These are phyloP conservation scores for Cladorrhinum sp. DNA, from an alignment of 2,329 filamentous ascomycete genomes.

Conservation along the genomic window DNA sequence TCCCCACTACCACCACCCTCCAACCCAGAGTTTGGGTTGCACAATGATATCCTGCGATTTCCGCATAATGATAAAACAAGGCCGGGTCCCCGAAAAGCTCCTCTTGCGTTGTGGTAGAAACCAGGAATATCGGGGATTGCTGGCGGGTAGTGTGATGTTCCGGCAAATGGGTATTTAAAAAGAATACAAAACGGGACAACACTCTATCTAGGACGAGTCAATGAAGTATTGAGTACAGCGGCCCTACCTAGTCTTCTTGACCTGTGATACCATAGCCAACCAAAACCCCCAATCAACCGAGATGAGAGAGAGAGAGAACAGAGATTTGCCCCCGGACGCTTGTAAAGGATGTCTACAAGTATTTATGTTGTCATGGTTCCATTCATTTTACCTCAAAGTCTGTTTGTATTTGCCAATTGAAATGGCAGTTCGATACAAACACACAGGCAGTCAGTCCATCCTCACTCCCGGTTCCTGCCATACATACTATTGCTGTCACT, in stretches of 20 bases:
- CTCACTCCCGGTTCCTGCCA: no score
- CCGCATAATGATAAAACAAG: not conserved
- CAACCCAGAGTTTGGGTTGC: not conserved
- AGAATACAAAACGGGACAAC: not conserved
- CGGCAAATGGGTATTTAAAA: not conserved
- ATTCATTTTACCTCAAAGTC: no score
- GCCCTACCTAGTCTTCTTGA: not conserved
- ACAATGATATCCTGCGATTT: constrained; percentile 11
- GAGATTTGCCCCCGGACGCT: no score
- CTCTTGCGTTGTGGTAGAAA: not conserved
- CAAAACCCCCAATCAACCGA: not conserved
- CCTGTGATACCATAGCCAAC: not conserved
- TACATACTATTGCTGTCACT: no score
- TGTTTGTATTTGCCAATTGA: no score
- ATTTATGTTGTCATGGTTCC: no score
- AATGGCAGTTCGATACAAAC: no score
- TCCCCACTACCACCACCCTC: not conserved
- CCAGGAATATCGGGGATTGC: not conserved
- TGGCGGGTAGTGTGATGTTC: not conserved
- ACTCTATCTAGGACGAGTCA: not conserved
- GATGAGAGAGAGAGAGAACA: not conserved
- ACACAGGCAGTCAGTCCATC: no score
- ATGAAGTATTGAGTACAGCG: not conserved
- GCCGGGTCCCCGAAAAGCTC: not conserved
- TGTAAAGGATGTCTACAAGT: no score